Evolutionary conservation across 2,329 filamentous ascomycete genomes (phyloP).

Genomic region (Colletotrichum siamense): DNA sequence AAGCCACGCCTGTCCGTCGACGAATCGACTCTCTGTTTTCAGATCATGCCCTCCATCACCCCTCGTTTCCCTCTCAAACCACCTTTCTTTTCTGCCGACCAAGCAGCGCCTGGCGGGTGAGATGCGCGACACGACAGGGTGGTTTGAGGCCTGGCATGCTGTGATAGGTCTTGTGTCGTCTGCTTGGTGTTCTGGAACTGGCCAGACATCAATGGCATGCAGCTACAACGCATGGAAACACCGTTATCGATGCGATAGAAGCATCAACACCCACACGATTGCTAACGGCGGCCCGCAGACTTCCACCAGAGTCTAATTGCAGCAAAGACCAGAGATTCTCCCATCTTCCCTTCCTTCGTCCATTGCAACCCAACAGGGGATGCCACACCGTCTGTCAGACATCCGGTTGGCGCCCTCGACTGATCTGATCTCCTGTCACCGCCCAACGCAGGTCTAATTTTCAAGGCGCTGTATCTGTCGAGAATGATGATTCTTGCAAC

Average conservation of each 20-base stretch:
- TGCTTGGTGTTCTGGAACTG: constrained; percentile 9
- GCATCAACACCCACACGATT: not conserved
- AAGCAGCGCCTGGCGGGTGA: not conserved
- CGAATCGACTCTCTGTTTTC: not conserved
- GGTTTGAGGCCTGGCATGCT: not conserved
- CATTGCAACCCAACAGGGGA: not conserved
- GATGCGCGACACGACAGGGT: not conserved
- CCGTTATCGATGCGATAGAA: not conserved
- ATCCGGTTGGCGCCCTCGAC: not conserved
- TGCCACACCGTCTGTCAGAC: not conserved
- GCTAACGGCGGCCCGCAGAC: not conserved
- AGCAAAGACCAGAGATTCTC: not conserved
- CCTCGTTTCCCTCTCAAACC: not conserved
- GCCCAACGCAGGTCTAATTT: not conserved
- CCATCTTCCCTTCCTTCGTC: not conserved
- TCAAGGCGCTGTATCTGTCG: not conserved
- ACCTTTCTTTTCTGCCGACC: not conserved
- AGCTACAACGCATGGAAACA: not conserved
- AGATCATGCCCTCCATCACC: not conserved
- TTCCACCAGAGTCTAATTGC: not conserved
- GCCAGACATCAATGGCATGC: constrained; percentile 2
- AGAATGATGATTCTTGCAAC: constrained; percentile 3
- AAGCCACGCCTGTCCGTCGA: not conserved
- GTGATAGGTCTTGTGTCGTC: constrained; percentile 2
- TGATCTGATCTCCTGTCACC: not conserved